Percentiles rank a stretch among this genome's conserved stretches.
These are phyloP conservation scores for Oryza coarctata DNA, from an alignment of 176 grass and related monocot genomes.

Conservation along the genomic window DNA sequence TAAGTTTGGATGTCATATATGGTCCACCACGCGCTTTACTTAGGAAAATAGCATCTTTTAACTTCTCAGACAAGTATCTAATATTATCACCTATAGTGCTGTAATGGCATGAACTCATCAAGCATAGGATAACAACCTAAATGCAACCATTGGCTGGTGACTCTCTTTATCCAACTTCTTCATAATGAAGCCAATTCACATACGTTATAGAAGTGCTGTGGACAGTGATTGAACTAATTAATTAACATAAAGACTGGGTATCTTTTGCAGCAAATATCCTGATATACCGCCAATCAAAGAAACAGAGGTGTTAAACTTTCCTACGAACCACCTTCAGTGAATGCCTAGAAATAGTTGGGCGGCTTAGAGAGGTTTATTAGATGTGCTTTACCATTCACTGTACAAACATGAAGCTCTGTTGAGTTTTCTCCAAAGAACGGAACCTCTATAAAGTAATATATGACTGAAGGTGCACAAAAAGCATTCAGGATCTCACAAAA, in stretches of 20 bases:
- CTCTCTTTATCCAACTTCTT: constrained; percentile 27
- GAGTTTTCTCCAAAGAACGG: neutral
- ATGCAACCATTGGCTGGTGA: neutral
- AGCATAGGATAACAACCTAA: constrained; percentile 17
- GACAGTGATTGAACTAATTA: constrained; percentile 23
- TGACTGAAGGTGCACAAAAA: neutral
- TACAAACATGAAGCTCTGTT: neutral
- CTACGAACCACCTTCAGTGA: neutral
- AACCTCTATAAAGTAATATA: neutral
- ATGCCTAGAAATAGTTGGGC: neutral
- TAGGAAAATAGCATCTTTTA: neutral
- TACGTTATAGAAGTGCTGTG: neutral
- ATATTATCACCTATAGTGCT: neutral
- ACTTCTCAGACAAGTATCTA: constrained; percentile 31
- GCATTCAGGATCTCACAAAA: neutral
- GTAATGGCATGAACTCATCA: constrained; percentile 25
- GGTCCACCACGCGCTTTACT: constrained; percentile 29
- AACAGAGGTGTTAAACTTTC: neutral
- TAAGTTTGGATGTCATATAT: constrained; percentile 19
- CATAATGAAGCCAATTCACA: constrained; percentile 36
- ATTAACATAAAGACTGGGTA: neutral
- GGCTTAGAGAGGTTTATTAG: neutral
- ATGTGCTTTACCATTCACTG: neutral
- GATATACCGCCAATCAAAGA: constrained; percentile 8
- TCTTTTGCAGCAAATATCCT: constrained; percentile 7